Conservation (phyloP, 768 basidiomycete genomes). For the Psilocybe sp. region DNA sequence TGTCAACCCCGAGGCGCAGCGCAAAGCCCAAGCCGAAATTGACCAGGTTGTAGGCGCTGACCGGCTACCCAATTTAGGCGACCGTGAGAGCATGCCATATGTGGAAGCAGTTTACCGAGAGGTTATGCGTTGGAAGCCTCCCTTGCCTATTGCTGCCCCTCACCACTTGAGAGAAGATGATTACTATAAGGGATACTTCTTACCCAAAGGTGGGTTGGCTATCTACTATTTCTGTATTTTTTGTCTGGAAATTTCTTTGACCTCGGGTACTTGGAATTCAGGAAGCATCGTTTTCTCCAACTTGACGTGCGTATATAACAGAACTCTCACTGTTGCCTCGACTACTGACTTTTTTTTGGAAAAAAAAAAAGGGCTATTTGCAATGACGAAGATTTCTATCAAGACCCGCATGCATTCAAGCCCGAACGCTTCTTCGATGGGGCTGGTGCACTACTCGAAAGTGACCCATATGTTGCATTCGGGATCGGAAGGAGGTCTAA, state of each 20-base stretch:
- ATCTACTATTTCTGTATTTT: too few relatives aligned
- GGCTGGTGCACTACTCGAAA: not conserved
- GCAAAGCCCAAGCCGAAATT: constrained; percentile 30
- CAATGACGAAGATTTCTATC: not conserved
- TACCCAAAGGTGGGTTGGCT: constrained; percentile 18
- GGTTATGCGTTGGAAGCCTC: constrained; percentile 13
- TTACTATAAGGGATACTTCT: constrained; percentile 24
- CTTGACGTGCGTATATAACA: not conserved
- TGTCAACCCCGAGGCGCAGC: constrained; percentile 26
- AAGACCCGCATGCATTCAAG: not conserved
- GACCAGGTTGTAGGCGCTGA: constrained; percentile 26
- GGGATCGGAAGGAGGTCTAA: not conserved
- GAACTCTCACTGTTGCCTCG: not conserved
- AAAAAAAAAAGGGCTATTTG: not conserved
- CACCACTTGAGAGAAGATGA: constrained; percentile 23
- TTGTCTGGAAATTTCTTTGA: too few relatives aligned
- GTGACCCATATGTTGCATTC: not conserved
- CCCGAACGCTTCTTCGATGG: not conserved
- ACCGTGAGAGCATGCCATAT: constrained; percentile 23
- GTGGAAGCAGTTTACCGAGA: constrained; percentile 16
- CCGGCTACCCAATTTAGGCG: constrained; percentile 23
- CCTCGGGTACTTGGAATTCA: not conserved
- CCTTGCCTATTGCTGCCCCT: constrained; percentile 14
- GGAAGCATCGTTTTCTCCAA: not conserved
- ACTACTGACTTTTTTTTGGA: not conserved